Conservation (phyloP, 805 yeast species). For the Starmerella bombi region DNA sequence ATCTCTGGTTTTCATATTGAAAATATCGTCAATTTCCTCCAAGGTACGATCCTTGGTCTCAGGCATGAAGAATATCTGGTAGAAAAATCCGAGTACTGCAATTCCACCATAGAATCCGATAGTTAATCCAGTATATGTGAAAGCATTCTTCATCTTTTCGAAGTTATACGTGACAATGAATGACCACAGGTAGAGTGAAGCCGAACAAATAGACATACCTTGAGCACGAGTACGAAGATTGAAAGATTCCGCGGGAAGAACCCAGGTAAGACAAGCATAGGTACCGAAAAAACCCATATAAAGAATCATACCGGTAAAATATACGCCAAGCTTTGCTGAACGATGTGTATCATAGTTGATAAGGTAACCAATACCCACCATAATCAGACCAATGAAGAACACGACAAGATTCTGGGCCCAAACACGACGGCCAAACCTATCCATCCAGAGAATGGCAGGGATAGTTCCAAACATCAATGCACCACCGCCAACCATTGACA, state of each 20-base stretch:
- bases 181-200: slow-evolving; percentile 46
- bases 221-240: slow-evolving; percentile 45
- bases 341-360: slow-evolving; percentile 30
- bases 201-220: slow-evolving; percentile 49
- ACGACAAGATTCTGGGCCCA: slow-evolving; percentile 50
- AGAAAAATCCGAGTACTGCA: slow-evolving; percentile 39
- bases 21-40: slow-evolving; percentile 58
- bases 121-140: slow-evolving; percentile 50
- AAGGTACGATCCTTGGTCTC: slow-evolving; percentile 60
- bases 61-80: slow-evolving; percentile 41
- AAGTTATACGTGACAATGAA: slow-evolving; percentile 55
- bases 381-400: slow-evolving; percentile 45
- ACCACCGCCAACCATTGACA: slow-evolving; percentile 61
- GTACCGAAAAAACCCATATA: slow-evolving; percentile 57
- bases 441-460: slow-evolving; percentile 43
- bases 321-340: slow-evolving; percentile 44
- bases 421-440: slow-evolving; percentile 33
- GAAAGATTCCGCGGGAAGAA: slow-evolving; percentile 51
- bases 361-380: slow-evolving; percentile 47
- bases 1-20: slow-evolving; percentile 35
- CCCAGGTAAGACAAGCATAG: slow-evolving; percentile 57
- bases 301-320: slow-evolving; percentile 47
- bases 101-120: slow-evolving; percentile 58
- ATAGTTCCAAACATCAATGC: slow-evolving; percentile 49
- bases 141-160: slow-evolving; percentile 39